Conservation (phyloP, 208 protist genomes). For the Jaenimonas drosophilae region DNA sequence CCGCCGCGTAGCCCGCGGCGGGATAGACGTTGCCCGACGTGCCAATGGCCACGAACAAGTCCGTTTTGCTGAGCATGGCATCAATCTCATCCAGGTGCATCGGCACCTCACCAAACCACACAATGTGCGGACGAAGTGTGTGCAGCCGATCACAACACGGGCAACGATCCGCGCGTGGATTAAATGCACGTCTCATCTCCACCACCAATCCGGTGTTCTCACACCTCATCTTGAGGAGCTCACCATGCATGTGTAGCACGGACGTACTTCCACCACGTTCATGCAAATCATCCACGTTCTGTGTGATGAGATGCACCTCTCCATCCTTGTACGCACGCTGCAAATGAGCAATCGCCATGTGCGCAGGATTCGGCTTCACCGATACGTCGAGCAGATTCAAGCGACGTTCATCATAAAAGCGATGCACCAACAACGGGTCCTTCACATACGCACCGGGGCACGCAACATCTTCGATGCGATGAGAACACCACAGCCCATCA, state of each 20-base stretch:
- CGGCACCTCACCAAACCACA: slow-evolving; percentile 80
- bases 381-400: slow-evolving; percentile 12
- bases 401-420: slow-evolving; percentile 59
- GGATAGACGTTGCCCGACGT: slow-evolving; percentile 74
- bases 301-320: slow-evolving; percentile 43
- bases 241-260: slow-evolving; percentile 81
- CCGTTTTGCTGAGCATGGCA: slow-evolving; percentile 16
- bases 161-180: slow-evolving; percentile 22
- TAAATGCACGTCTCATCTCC: slow-evolving; percentile 10
- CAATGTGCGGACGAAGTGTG: slow-evolving; percentile 70
- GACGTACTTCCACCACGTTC: slow-evolving; percentile 42
- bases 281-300: slow-evolving; percentile 77
- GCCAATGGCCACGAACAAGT: slow-evolving; percentile 64
- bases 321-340: slow-evolving; percentile 13
- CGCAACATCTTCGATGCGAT: slow-evolving; percentile 63
- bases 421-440: slow-evolving; percentile 39
- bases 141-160: slow-evolving; percentile 23
- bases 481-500: slow-evolving; percentile 62
- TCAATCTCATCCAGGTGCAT: slow-evolving; percentile 50
- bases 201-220: slow-evolving; percentile 19
- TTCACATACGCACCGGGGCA: slow-evolving; percentile 30
- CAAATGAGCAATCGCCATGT: slow-evolving; percentile 34
- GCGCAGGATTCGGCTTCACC: slow-evolving; percentile 44
- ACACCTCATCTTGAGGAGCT: slow-evolving; percentile 64
- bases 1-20: slow-evolving; percentile 39